phyloP scores from a whole-genome alignment of 371 early-diverging fungal genomes.

The Mucor lusitanicus region DNA sequence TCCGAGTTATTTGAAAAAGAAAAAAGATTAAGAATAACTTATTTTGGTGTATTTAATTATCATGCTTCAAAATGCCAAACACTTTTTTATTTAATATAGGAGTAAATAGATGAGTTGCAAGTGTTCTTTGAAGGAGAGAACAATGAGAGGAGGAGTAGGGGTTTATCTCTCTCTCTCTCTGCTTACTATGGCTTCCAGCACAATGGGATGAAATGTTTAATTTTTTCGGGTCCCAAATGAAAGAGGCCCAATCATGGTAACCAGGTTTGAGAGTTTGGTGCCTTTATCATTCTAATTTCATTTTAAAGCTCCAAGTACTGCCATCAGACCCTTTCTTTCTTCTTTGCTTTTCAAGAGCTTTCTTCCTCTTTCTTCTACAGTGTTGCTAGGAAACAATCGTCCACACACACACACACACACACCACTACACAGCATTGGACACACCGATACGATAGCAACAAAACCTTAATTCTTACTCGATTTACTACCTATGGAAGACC shows the following conservation, averaged over 20 bases:
- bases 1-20: neutral
- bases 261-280: neutral
- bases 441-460: neutral
- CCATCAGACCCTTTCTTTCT: neutral
- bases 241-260: conserved; percentile 7
- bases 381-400: neutral
- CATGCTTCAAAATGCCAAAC: neutral
- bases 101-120: neutral
- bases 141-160: neutral
- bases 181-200: neutral
- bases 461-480: neutral
- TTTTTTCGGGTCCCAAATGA: conserved; percentile 2
- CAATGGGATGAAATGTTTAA: neutral
- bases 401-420: neutral
- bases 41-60: neutral
- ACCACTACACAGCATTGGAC: neutral
- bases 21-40: neutral
- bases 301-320: neutral
- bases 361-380: neutral
- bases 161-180: too few relatives aligned
- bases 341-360: too few relatives aligned
- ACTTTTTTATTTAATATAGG: neutral
- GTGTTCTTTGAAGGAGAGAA: neutral
- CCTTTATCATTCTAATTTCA: neutral
- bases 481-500: conserved; percentile 27